Base-by-base conservation (phyloP, 805 yeast species). In the Aciculoconidium aculeatum region DNA sequence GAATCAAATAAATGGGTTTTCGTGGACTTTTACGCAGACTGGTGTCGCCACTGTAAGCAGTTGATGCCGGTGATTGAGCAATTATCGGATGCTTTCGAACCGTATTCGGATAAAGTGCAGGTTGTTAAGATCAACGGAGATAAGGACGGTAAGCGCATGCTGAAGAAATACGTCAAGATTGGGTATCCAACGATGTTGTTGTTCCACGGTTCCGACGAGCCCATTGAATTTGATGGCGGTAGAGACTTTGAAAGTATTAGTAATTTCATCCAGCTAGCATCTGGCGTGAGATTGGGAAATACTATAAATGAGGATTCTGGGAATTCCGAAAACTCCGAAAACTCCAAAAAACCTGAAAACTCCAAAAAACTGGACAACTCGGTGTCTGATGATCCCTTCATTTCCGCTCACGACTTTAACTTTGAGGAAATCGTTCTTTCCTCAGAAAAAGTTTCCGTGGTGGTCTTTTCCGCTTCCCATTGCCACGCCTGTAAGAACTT, bases 41-140 rank as follows among this genome's bases (percentile, higher is more conserved):
- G 87, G 87, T 79, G 87, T 51, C 58, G 75, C 20, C 85, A 79
- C 49, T 79, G 87, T 48, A 72, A 71, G 47, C 61, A 58, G 20
- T 47, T 79, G 44, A 64, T 61, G 49, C 85, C 85, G 5, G 42
- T 41, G 1, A 45, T 49, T 43, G 62, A 47, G 29, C 44, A 54
- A 42, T 42, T 65, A 8, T 58, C 58, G 1, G 58, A 52, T 1
- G 19, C 43, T 13, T 65, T 55, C 31, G 50, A 42, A 12, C 41
- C 31, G 6, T 37, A 41, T 23, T 40, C 45, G 4, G 65, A 64
- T 11, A 51, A 55, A 12, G 51, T 75, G 15, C 72, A 70, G 40
- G 57, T 75, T 24, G 64, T 69, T 10, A 72, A 74, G 41, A 65
- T 77, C 27, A 75, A 79, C 48, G 85, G 79, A 2, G 85, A 79